These are phyloP conservation scores for Magnaporthiopsis poae DNA, from an alignment of 2,329 filamentous ascomycete genomes.

Conservation along the genomic window DNA sequence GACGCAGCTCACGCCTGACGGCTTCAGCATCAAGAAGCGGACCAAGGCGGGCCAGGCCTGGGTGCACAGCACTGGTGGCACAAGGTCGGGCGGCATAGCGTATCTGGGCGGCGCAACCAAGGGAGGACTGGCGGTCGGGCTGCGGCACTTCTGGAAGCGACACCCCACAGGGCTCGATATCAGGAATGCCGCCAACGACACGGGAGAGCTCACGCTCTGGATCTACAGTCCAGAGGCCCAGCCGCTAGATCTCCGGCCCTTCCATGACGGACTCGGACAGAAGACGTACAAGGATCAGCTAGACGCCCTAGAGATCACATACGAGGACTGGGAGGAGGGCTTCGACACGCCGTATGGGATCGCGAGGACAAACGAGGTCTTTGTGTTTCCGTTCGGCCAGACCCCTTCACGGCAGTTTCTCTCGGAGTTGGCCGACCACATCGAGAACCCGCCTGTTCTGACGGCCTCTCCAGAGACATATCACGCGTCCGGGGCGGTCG, in stretches of 20 bases:
- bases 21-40: conserved; percentile 50
- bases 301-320: conserved; percentile 52
- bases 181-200: conserved; percentile 36
- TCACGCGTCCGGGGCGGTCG: conserved; percentile 40
- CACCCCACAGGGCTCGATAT: conserved; percentile 51
- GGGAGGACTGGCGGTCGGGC: conserved; percentile 49
- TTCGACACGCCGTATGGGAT: conserved; percentile 50
- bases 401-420: conserved; percentile 38
- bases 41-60: conserved; percentile 48
- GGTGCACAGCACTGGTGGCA: conserved; percentile 48
- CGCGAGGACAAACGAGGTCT: conserved; percentile 47
- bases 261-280: conserved; percentile 47
- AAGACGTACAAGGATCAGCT: conserved; percentile 48
- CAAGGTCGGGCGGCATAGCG: conserved; percentile 43
- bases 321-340: conserved; percentile 49
- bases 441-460: conserved; percentile 43
- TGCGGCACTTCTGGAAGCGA: conserved; percentile 54
- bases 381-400: conserved; percentile 39
- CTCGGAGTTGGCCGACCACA: conserved; percentile 24
- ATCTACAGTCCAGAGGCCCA: conserved; percentile 47
- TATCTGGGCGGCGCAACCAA: conserved; percentile 48
- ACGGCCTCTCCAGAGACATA: conserved; percentile 38
- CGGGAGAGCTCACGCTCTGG: conserved; percentile 48
- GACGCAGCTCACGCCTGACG: conserved; percentile 48
- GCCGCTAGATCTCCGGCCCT: conserved; percentile 47